phyloP scores from a whole-genome alignment of 257 asterid species.

The Fraxinus americana region DNA sequence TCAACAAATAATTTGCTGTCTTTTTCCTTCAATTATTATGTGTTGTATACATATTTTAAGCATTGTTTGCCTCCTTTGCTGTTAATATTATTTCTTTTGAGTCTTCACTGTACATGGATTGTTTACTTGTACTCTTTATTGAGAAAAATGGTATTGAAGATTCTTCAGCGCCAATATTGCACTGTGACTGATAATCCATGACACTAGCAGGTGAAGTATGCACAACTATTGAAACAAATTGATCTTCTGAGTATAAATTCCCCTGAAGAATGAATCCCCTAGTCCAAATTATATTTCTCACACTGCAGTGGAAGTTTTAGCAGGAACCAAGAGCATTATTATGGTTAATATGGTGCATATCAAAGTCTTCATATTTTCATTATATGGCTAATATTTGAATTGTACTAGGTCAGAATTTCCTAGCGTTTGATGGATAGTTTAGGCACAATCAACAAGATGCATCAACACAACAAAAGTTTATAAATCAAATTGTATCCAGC shows the following conservation, averaged over 20 bases:
- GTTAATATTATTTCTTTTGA: neutral
- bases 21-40: neutral
- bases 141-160: neutral
- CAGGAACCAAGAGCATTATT: neutral
- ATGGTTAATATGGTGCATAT: neutral
- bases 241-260: neutral
- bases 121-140: neutral
- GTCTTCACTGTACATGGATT: neutral
- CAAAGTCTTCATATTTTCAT: neutral
- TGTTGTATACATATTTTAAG: neutral
- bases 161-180: neutral
- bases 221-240: neutral
- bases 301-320: neutral
- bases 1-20: neutral
- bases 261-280: neutral
- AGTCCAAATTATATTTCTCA: neutral
- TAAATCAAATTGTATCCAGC: neutral
- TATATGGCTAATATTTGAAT: neutral
- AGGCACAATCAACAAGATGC: neutral
- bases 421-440: neutral
- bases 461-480: neutral
- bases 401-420: neutral
- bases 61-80: neutral
- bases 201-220: neutral
- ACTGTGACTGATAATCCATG: neutral